Evolutionary conservation across 2,329 filamentous ascomycete genomes (phyloP).

Genomic region (Venturia nashicola): DNA sequence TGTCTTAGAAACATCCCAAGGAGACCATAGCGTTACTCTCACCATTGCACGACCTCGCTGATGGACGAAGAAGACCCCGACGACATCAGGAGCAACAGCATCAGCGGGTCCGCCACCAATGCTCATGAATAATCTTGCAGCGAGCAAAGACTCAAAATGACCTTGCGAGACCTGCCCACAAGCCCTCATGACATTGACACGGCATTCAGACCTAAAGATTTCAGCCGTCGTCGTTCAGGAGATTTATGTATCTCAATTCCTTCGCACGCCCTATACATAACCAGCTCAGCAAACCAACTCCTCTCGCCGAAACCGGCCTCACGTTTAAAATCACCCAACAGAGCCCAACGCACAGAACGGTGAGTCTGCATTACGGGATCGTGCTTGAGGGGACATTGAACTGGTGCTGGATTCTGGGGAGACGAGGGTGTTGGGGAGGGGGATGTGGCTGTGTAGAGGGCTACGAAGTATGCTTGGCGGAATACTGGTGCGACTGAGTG

Average conservation of each 20-base stretch:
- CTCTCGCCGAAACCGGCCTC: no score
- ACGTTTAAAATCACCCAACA: background rate
- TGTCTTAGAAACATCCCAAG: background rate
- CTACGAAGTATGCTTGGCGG: conserved; percentile 21
- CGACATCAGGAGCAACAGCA: conserved; percentile 30
- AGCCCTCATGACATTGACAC: background rate
- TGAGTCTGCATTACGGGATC: conserved; percentile 27
- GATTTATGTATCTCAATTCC: no score
- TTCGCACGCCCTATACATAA: no score
- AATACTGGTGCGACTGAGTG: conserved; percentile 10
- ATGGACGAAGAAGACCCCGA: conserved; percentile 3
- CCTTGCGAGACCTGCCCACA: conserved; percentile 28
- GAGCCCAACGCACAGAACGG: conserved; percentile 27
- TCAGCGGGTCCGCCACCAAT: conserved; percentile 19
- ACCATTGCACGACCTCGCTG: conserved; percentile 25
- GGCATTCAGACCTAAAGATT: no score
- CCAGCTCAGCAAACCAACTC: background rate
- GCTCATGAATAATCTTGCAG: conserved; percentile 26
- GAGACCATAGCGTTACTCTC: background rate
- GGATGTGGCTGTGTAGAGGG: conserved; percentile 24
- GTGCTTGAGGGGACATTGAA: conserved; percentile 26
- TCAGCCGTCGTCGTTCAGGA: no score
- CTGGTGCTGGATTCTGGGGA: conserved; percentile 26
- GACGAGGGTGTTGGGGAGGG: conserved; percentile 18
- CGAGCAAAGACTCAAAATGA: conserved; percentile 25